Conservation (phyloP, 2,329 filamentous ascomycete genomes). For the Cordyceps cicadae region DNA sequence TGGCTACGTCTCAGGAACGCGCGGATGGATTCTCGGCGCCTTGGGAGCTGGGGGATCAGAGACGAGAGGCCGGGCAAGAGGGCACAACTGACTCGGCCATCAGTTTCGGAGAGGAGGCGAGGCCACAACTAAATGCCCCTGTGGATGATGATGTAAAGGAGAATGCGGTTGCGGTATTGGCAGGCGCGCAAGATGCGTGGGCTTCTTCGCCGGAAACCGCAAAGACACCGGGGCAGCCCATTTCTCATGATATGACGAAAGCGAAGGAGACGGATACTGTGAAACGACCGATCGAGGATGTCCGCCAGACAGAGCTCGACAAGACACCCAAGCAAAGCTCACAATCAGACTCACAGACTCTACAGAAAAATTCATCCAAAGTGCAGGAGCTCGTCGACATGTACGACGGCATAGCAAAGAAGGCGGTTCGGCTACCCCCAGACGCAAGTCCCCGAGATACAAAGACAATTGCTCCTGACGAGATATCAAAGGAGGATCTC, state of each 20-base stretch:
- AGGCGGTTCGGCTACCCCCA: background rate
- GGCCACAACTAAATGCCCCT: background rate
- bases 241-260: background rate
- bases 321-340: background rate
- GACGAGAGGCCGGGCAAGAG: background rate
- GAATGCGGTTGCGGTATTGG: background rate
- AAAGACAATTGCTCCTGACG: background rate
- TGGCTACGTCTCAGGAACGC: background rate
- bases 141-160: background rate
- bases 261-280: no score
- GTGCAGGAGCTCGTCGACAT: conserved; percentile 43
- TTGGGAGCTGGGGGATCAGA: background rate
- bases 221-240: background rate
- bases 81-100: conserved; percentile 22
- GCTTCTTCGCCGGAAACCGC: background rate
- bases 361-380: conserved; percentile 29
- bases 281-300: no score
- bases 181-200: conserved; percentile 1
- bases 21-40: background rate
- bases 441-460: background rate
- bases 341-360: background rate
- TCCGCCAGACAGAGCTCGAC: background rate
- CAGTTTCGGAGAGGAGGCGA: conserved; percentile 17
- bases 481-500: background rate
- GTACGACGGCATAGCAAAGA: conserved; percentile 37